Conservation (phyloP, 2,329 filamentous ascomycete genomes). For the Trichophyton benhamiae region DNA sequence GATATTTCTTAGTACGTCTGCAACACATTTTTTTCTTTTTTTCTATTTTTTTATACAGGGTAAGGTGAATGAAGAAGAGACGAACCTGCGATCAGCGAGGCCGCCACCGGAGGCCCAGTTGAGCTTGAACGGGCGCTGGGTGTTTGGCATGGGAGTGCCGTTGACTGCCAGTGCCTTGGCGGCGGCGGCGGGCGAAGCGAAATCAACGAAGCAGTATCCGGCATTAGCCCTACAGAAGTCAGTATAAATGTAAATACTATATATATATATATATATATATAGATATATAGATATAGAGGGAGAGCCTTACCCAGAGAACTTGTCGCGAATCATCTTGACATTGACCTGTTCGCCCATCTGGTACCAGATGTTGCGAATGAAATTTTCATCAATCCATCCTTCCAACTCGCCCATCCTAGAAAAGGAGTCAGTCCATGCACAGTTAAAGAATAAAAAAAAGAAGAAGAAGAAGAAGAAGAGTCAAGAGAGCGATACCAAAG, state of each 20-base stretch:
- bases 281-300: not conserved
- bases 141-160: conserved; percentile 82
- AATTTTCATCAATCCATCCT: conserved; percentile 98
- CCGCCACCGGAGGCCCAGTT: conserved; percentile 98
- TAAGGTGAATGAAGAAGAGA: not conserved
- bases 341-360: conserved; percentile 89
- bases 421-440: not conserved
- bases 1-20: too few species aligned
- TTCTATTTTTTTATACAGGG: not conserved
- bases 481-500: conserved; percentile 35
- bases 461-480: conserved; percentile 1
- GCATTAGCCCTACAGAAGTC: conserved; percentile 58
- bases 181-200: conserved; percentile 67
- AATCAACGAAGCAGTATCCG: conserved; percentile 98
- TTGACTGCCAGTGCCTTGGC: conserved; percentile 85
- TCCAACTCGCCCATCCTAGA: conserved; percentile 96
- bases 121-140: conserved; percentile 88
- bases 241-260: conserved; percentile 18
- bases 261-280: not conserved
- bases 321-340: conserved; percentile 99
- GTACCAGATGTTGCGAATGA: conserved; percentile 90
- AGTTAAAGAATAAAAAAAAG: too few species aligned
- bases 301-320: conserved; percentile 71
- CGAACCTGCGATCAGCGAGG: conserved; percentile 77
- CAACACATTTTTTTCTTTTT: conserved; percentile 1